Base-by-base conservation (phyloP, 352 stramenopile genomes). In the Globisporangium uncinulatum region DNA sequence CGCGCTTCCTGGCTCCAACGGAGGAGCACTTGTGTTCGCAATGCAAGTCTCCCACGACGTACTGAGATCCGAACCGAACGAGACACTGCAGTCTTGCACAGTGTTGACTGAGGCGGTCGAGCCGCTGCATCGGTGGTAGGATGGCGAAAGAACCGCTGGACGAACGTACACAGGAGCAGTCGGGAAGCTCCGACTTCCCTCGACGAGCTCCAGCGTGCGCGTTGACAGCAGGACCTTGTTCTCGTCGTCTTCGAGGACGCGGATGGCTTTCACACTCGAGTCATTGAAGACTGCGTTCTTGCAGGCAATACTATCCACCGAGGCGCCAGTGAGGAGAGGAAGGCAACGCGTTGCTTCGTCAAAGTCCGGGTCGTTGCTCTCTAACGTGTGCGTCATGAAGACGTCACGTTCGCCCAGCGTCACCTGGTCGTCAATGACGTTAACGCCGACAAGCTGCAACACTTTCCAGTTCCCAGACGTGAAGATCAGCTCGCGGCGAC, bases 241-340 rank as follows among this genome's bases (percentile, higher is more conserved):
- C 41, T 87, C 74, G 20, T 91, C 80, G 54, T 91, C 80, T 45
- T 91, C 80, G 13, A 71, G 42, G 8, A 89, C 67, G 0, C 58
- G 59, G 0, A 91, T 63, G 1, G 57, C 48, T 47, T 88, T 88
- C 8, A 86, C 59, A 41, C 73, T 76, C 6, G 71, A 74, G 1
- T 69, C 67, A 20, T 71, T 83, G 34, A 88, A 88, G 6, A 86
- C 21, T 1, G 54, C 31, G 13, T 54, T 51, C 4, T 59, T 70
- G 47, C 75, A 86, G 15, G 52, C 54, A 13, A 63, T 45, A 42
- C n/a, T 51, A 2, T 29, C 46, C 17, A 17, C 57, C 13, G 47
- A 14, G 24, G 29, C 19, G 1, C 42, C 42, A 47, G 20, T 13
- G 14, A 34, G 11, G 50, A 34, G 34, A 2, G 24, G 14, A 21